Percentiles rank a stretch among this genome's conserved stretches.
These are phyloP conservation scores for Hordeum pubiflorum DNA, from an alignment of 202 grass and related monocot species.

Conservation along the genomic window DNA sequence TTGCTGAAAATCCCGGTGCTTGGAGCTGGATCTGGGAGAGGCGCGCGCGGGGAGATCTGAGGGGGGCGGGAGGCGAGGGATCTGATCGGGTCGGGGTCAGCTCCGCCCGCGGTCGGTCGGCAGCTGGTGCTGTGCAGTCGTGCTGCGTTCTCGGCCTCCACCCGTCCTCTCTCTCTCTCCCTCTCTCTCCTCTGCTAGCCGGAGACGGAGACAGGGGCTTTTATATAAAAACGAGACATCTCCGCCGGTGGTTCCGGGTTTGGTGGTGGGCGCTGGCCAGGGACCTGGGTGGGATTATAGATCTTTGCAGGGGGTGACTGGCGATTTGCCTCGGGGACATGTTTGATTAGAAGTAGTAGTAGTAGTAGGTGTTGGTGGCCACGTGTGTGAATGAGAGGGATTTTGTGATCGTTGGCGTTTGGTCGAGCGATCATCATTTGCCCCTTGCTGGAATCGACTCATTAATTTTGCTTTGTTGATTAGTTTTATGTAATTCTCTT, in stretches of 20 bases:
- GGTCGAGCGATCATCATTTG: neutral
- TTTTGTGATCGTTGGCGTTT: conserved; percentile 2
- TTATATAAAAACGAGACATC: conserved; percentile 21
- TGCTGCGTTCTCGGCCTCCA: neutral
- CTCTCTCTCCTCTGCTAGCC: conserved; percentile 12
- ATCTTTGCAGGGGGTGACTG: neutral
- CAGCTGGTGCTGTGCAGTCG: neutral
- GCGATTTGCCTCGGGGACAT: neutral
- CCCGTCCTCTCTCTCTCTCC: neutral
- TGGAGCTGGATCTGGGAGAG: conserved; percentile 30
- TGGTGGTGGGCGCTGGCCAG: conserved; percentile 12
- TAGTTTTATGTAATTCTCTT: neutral
- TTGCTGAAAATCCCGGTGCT: neutral
- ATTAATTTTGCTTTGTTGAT: neutral
- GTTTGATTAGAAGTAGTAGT: neutral
- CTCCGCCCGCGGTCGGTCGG: conserved; percentile 8
- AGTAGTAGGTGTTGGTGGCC: neutral
- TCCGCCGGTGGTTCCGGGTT: conserved; percentile 16
- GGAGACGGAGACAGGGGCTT: conserved; percentile 27
- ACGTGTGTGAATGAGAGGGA: conserved; percentile 20
- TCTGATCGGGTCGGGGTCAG: conserved; percentile 21
- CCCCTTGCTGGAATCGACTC: neutral
- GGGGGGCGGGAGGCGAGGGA: neutral
- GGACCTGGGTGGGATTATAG: neutral
- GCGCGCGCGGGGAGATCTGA: conserved; percentile 12